A percentile compares a stretch with the other conserved stretches of the same genome.
Evolutionary conservation across 257 asterid genomes (phyloP).

Genomic region (Dorcoceras hygrometricum): DNA sequence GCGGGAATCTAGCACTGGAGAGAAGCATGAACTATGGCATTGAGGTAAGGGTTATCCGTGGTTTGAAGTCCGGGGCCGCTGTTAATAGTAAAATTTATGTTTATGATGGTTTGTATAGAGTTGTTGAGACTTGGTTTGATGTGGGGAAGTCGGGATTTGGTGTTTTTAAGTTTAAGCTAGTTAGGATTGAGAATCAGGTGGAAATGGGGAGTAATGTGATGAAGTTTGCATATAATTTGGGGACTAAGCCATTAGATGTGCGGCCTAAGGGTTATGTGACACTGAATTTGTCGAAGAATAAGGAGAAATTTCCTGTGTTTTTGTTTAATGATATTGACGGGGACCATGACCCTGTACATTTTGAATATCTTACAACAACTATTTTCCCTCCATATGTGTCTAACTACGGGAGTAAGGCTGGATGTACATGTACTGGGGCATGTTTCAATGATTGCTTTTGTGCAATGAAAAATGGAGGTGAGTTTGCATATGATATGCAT

Average conservation of each 20-base stretch:
- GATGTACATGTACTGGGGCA: conserved; percentile 60
- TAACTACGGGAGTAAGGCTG: conserved; percentile 34
- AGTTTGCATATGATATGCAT: conserved; percentile 53
- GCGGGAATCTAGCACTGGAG: conserved; percentile 73
- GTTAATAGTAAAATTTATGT: conserved; percentile 71
- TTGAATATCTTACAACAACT: conserved; percentile 46
- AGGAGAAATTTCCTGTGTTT: conserved; percentile 55
- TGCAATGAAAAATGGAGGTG: conserved; percentile 63
- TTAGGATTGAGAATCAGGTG: conserved; percentile 60
- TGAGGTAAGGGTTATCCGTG: conserved; percentile 84
- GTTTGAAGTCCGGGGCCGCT: conserved; percentile 62
- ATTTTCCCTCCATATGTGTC: conserved; percentile 50
- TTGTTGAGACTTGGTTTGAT: conserved; percentile 69
- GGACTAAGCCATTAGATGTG: conserved; percentile 44
- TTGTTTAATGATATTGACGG: conserved; percentile 66
- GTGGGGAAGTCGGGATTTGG: conserved; percentile 80
- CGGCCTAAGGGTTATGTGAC: conserved; percentile 59
- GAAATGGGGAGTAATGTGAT: conserved; percentile 68
- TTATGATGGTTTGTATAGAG: conserved; percentile 75
- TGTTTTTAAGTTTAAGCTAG: conserved; percentile 68
- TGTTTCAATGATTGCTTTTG: conserved; percentile 58
- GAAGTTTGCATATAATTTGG: conserved; percentile 49
- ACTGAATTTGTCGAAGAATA: conserved; percentile 58
- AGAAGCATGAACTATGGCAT: conserved; percentile 78
- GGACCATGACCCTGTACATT: conserved; percentile 48